A percentile compares a stretch with the other conserved stretches of the same genome.
phyloP scores from a whole-genome alignment of 495 filamentous ascomycete genomes.

The Opeltia flavorubescens region DNA sequence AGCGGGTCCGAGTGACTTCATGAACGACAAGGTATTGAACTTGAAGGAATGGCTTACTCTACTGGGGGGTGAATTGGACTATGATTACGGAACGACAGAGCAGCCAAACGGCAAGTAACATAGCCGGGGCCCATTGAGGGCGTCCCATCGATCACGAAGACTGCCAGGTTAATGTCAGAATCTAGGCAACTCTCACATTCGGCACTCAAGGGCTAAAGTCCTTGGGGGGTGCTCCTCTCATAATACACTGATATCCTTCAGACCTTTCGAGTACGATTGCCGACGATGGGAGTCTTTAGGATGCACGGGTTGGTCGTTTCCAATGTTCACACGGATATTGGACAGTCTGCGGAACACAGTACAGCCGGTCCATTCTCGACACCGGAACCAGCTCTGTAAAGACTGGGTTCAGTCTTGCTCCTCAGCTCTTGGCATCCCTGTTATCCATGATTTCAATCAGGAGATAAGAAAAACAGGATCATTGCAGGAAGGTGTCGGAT shows the following conservation, averaged over 20 bases:
- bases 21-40: constrained; percentile 56
- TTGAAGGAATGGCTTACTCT: constrained; percentile 68
- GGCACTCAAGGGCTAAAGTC: constrained; percentile 73
- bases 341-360: constrained; percentile 66
- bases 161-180: constrained; percentile 1
- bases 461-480: constrained; percentile 54
- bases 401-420: constrained; percentile 71
- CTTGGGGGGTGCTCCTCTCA: constrained; percentile 77
- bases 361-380: constrained; percentile 61
- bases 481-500: constrained; percentile 59
- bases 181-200: constrained; percentile 65
- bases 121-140: neutral
- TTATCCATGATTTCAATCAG: constrained; percentile 69
- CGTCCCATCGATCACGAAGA: neutral
- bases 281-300: constrained; percentile 58
- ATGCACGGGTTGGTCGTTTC: constrained; percentile 65
- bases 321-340: constrained; percentile 58
- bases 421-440: constrained; percentile 55
- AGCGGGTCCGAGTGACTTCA: constrained; percentile 46
- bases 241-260: constrained; percentile 77
- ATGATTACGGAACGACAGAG: constrained; percentile 74
- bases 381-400: constrained; percentile 71
- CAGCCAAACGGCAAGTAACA: constrained; percentile 53
- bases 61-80: constrained; percentile 69
- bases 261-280: constrained; percentile 69